Evolutionary conservation across 129 eudicot species (phyloP).

Genomic region (Saussurea involucrata): DNA sequence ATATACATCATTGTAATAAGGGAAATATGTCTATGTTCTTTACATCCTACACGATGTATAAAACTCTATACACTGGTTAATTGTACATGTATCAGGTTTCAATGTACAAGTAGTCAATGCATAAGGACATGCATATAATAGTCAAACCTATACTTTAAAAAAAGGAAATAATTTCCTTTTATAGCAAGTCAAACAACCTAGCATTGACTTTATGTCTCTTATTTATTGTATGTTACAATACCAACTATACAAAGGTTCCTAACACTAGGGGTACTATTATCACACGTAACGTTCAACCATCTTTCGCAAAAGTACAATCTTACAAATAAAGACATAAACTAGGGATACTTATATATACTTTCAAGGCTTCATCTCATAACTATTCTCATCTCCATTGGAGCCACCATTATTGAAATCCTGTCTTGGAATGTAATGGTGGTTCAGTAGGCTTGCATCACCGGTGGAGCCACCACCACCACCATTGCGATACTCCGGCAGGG

Average conservation of each 20-base stretch:
- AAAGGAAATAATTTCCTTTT: not conserved
- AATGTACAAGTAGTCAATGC: not conserved
- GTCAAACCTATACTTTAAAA: not conserved
- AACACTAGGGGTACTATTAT: not conserved
- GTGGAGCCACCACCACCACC: conserved; percentile 26
- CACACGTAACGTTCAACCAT: conserved; percentile 11
- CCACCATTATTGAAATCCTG: conserved; percentile 28
- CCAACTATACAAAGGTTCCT: not conserved
- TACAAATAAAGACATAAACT: conserved; percentile 14
- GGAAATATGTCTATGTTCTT: not conserved
- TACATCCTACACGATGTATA: not conserved
- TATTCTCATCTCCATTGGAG: conserved; percentile 1
- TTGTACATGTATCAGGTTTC: not conserved
- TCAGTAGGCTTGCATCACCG: not conserved
- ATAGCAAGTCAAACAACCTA: conserved; percentile 18
- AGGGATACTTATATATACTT: not conserved
- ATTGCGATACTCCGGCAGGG: conserved; percentile 22
- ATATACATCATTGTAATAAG: not conserved
- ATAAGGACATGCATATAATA: not conserved
- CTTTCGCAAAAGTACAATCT: not conserved
- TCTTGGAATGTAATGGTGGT: conserved; percentile 34
- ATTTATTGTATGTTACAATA: conserved; percentile 21
- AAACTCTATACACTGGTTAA: not conserved
- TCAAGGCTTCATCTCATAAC: conserved; percentile 22
- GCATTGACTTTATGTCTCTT: not conserved